phyloP scores from a whole-genome alignment of 176 grass and related monocot genomes.

The Thinopyrum elongatum region DNA sequence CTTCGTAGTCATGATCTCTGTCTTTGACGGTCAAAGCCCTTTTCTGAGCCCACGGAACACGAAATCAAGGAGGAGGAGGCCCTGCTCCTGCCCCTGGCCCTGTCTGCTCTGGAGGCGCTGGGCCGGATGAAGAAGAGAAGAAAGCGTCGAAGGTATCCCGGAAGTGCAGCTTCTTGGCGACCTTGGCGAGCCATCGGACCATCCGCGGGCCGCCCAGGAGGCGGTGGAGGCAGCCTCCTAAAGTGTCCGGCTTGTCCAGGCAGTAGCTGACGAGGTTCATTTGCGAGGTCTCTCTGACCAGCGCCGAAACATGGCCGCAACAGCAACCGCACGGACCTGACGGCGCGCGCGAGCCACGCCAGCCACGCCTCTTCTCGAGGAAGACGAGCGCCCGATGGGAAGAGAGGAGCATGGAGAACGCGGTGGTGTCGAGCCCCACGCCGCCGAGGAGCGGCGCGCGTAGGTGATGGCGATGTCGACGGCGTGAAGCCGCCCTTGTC shows the following conservation, averaged over 20 bases:
- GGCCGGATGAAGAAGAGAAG: neutral
- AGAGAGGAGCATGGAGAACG: conserved; percentile 17
- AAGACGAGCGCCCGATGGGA: neutral
- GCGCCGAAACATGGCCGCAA: neutral
- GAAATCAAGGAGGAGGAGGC: rapidly evolving
- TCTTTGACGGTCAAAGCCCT: rapidly evolving
- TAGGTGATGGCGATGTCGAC: conserved; percentile 6
- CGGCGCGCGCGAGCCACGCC: too few species aligned
- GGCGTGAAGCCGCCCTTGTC: neutral
- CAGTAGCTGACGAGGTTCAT: conserved; percentile 21
- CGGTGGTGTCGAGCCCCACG: neutral
- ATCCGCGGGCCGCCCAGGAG: too few species aligned
- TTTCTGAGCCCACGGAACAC: neutral
- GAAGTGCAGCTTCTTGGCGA: rapidly evolving
- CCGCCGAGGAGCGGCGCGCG: conserved; percentile 19
- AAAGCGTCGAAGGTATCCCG: neutral
- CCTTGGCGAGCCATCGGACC: rapidly evolving
- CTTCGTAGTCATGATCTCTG: rapidly evolving
- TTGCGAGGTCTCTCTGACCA: conserved; percentile 22
- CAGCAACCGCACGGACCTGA: neutral
- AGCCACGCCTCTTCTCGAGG: too few species aligned
- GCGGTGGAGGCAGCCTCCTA: too few species aligned
- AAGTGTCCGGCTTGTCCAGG: neutral
- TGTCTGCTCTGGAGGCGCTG: neutral
- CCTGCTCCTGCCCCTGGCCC: neutral